Conservation (phyloP, 495 filamentous ascomycete species). For the Clavariopsis aquatica region DNA sequence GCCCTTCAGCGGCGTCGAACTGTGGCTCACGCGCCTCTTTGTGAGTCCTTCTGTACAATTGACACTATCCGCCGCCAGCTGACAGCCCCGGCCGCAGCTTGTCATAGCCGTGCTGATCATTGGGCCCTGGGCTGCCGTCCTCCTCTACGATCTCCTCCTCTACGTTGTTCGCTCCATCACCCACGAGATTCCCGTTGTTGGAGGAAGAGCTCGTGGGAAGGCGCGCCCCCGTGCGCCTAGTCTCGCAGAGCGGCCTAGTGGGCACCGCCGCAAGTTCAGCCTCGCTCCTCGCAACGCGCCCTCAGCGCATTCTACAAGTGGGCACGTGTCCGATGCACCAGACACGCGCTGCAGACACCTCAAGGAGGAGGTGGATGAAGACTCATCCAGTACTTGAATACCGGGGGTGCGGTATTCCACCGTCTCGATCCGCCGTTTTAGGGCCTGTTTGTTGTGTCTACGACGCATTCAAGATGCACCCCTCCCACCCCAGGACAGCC, state of each 20-base stretch:
- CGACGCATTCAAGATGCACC: too few species aligned
- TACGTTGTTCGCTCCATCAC: constrained; percentile 62
- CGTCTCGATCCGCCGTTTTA: too few species aligned
- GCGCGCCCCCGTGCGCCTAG: constrained; percentile 65
- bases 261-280: constrained; percentile 55
- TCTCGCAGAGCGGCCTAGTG: constrained; percentile 60
- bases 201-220: constrained; percentile 64
- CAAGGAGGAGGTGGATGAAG: constrained; percentile 24
- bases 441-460: too few species aligned
- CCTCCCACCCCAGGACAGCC: too few species aligned
- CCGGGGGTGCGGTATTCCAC: background rate
- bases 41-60: constrained; percentile 47
- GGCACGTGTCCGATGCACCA: constrained; percentile 9
- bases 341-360: constrained; percentile 25
- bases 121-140: constrained; percentile 63
- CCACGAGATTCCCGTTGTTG: constrained; percentile 63
- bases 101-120: constrained; percentile 65
- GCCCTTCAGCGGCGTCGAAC: constrained; percentile 58
- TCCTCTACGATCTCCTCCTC: constrained; percentile 67
- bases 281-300: constrained; percentile 37
- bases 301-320: constrained; percentile 1
- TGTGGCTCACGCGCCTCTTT: constrained; percentile 64
- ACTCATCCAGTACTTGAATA: constrained; percentile 7
- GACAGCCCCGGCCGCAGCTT: constrained; percentile 49
- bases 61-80: constrained; percentile 7